Base-by-base conservation (phyloP, 495 filamentous ascomycete genomes). In the Aspergillus sclerotiicarbonarius region DNA sequence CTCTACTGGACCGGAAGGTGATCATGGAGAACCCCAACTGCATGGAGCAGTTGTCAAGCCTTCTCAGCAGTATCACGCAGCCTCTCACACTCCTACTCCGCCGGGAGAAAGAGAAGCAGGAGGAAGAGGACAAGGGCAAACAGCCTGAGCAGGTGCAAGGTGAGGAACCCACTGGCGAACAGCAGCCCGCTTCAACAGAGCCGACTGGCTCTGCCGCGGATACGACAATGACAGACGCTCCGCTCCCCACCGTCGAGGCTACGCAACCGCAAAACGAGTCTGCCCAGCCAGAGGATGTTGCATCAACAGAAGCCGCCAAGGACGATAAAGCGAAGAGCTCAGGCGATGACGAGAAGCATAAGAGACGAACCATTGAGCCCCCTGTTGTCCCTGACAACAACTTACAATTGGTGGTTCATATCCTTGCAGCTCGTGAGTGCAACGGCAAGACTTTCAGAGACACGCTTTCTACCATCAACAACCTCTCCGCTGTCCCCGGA, bases 371-470 rank as follows among this genome's bases (percentile, higher is more conserved):
- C 30, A 79, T 96, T 15, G 86, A 86, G 25, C 91, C 92, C 51
- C 94, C 94, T 21, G 84, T 90, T 20, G 86, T 99, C 46, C 93
- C 95, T 1, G 90, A 93, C 41, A 80, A 90, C 62, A 96, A 96
- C 71, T 80, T 99, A 60, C 89, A 88, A 66, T 78, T 98, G 41
- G 91, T 99, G 9, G 90, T 97, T 64, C 94, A 95, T 63, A 96
- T 99, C 58, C 87, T 99, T 59, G 89, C 93, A 12, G 92, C 94
- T 52, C 89, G 91, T 30, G 94, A 99, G 69, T 99, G 94, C 74
- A 94, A 88, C 63, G 91, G 90, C 49, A 96, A 96, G 76, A 97
- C 92, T 2, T 98, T 98, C 81, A 87, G 90, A 63, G 93, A 98
- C 66, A 97, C 95, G 0, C 82, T 98, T 46, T 92, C 95, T 16